Percentiles rank a stretch among this genome's conserved stretches.
Conservation (phyloP, 2,329 filamentous ascomycete species). For the Alternaria sp. region DNA sequence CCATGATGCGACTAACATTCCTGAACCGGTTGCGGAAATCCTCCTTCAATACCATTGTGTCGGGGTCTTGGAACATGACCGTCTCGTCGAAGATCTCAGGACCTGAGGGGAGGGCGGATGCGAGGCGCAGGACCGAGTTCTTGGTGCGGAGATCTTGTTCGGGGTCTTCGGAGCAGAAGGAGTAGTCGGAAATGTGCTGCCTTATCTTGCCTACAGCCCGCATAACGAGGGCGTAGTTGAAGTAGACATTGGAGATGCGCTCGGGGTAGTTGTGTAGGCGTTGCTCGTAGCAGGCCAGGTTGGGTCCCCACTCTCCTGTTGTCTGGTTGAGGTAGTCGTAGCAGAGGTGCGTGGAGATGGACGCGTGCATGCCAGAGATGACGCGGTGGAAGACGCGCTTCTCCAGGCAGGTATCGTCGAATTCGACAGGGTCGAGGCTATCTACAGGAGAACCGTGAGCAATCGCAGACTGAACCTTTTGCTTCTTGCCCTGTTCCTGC, state of each 20-base stretch:
- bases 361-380: constrained; percentile 96
- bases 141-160: constrained; percentile 81
- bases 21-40: constrained; percentile 97
- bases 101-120: constrained; percentile 69
- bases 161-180: constrained; percentile 88
- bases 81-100: constrained; percentile 90
- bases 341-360: constrained; percentile 94
- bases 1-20: constrained; percentile 96
- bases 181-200: constrained; percentile 81
- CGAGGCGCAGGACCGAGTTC: constrained; percentile 78
- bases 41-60: constrained; percentile 83
- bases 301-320: constrained; percentile 91
- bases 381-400: constrained; percentile 98
- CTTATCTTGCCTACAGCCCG: constrained; percentile 90
- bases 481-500: constrained; percentile 64
- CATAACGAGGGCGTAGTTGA: constrained; percentile 96
- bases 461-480: constrained; percentile 66
- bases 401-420: constrained; percentile 92
- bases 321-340: constrained; percentile 96
- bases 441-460: constrained; percentile 60
- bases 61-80: constrained; percentile 83
- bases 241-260: constrained; percentile 95
- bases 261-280: constrained; percentile 87
- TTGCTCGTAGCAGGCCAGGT: constrained; percentile 84
- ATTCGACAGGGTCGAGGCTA: constrained; percentile 71